Conservation (phyloP, 2,329 filamentous ascomycete genomes). For the Pseudogymnoascus sp. region DNA sequence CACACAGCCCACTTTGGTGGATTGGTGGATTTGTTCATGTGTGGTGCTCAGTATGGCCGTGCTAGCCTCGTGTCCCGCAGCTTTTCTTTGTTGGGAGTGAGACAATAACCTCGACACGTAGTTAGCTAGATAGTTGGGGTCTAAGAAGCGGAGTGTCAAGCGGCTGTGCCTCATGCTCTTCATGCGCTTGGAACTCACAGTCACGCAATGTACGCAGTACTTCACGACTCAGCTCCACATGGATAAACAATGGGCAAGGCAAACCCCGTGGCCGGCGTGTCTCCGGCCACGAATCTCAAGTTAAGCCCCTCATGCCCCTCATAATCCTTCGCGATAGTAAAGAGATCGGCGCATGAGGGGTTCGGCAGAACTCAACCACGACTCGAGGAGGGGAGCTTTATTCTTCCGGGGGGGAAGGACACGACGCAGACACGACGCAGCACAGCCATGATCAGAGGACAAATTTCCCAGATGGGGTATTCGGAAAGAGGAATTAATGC, state of each 20-base stretch:
- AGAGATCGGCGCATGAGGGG: not conserved
- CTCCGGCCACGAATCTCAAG: not conserved
- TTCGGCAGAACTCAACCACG: slow-evolving; percentile 1
- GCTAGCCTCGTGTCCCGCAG: not conserved
- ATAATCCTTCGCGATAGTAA: not conserved
- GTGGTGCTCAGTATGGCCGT: not conserved
- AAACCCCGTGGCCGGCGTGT: not conserved
- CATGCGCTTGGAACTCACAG: not conserved
- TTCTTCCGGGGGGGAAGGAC: not conserved
- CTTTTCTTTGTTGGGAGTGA: not conserved
- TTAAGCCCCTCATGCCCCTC: not conserved
- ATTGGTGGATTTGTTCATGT: not conserved
- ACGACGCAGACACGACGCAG: not conserved
- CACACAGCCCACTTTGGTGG: not conserved
- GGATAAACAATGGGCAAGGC: not conserved
- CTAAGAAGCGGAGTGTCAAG: slow-evolving; percentile 4
- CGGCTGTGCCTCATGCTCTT: not conserved
- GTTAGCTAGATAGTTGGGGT: not conserved
- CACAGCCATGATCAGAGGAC: not conserved
- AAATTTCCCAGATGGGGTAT: not conserved
- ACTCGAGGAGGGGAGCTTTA: not conserved
- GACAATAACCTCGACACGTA: not conserved
- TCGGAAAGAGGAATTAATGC: not conserved
- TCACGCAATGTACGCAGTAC: not conserved
- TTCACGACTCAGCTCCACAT: not conserved